These are phyloP conservation scores for Ganoderma resinaceum DNA, from an alignment of 1,284 basidiomycete genomes.

Conservation along the genomic window DNA sequence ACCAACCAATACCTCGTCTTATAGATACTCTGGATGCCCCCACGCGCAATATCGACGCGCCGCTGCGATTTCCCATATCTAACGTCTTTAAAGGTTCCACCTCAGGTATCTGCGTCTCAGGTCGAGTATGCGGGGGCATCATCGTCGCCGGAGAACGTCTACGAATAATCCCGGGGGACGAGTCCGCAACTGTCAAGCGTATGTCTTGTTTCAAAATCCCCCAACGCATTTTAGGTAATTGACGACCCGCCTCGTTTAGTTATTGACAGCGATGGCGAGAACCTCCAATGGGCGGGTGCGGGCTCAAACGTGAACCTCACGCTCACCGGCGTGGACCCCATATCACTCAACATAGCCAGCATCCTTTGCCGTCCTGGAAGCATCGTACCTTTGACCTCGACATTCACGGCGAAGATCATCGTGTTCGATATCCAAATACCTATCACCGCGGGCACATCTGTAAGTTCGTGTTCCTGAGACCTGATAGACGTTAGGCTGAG, in stretches of 20 bases:
- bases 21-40: slow-evolving; percentile 87
- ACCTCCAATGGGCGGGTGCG: slow-evolving; percentile 87
- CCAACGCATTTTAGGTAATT: background rate
- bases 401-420: slow-evolving; percentile 89
- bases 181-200: slow-evolving; percentile 87
- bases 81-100: slow-evolving; percentile 95
- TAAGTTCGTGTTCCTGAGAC: slow-evolving; percentile 45
- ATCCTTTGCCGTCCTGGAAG: slow-evolving; percentile 84
- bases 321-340: slow-evolving; percentile 85
- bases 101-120: slow-evolving; percentile 84
- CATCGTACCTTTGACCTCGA: slow-evolving; percentile 76
- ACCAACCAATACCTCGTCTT: background rate
- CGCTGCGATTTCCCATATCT: slow-evolving; percentile 89
- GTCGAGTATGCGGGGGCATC: slow-evolving; percentile 88
- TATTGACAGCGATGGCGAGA: slow-evolving; percentile 86
- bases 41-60: slow-evolving; percentile 74
- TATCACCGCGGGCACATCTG: slow-evolving; percentile 87
- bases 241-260: slow-evolving; percentile 52
- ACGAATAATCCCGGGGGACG: slow-evolving; percentile 91
- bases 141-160: slow-evolving; percentile 93
- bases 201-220: slow-evolving; percentile 22
- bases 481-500: background rate
- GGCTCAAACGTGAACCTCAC: slow-evolving; percentile 91
- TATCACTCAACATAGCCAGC: slow-evolving; percentile 87
- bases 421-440: slow-evolving; percentile 94